Evolutionary conservation across 2,329 filamentous ascomycete genomes (phyloP).

Genomic region (Coleophoma crateriformis): DNA sequence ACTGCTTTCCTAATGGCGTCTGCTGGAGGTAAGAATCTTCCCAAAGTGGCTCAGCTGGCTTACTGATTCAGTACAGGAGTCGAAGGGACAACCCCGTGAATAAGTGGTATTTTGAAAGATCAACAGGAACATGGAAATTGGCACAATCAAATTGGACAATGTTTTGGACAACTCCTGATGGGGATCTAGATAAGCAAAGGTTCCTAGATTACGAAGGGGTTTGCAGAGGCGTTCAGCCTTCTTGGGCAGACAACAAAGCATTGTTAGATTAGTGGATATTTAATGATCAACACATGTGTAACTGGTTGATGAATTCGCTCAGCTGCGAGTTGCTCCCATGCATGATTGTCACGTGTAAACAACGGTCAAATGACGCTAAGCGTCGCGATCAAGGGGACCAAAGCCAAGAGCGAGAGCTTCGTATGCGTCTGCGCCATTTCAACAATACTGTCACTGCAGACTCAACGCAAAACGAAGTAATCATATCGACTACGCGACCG

Average conservation of each 20-base stretch:
- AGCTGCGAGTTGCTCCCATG: no score
- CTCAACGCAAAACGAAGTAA: slow-evolving; percentile 8
- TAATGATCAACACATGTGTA: background rate
- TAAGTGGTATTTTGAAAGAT: slow-evolving; percentile 98
- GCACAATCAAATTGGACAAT: slow-evolving; percentile 86
- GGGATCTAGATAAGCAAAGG: slow-evolving; percentile 46
- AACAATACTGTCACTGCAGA: slow-evolving; percentile 4
- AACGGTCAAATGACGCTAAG: background rate
- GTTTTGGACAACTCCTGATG: slow-evolving; percentile 87
- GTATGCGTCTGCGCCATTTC: background rate
- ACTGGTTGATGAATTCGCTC: background rate
- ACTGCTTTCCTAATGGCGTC: slow-evolving; percentile 82
- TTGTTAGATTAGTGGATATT: slow-evolving; percentile 45
- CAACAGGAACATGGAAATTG: slow-evolving; percentile 76
- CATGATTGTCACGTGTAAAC: no score
- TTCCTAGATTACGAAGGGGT: slow-evolving; percentile 70
- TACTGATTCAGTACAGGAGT: slow-evolving; percentile 34
- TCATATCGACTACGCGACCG: slow-evolving; percentile 5
- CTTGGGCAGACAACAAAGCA: slow-evolving; percentile 56
- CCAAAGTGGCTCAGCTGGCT: background rate
- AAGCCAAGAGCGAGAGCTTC: background rate
- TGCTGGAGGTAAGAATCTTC: slow-evolving; percentile 59
- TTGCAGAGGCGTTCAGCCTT: slow-evolving; percentile 59
- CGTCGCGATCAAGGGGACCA: background rate
- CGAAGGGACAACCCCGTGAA: slow-evolving; percentile 91